A percentile compares a stretch with the other conserved stretches of the same genome.
Evolutionary conservation across 2,329 filamentous ascomycete species (phyloP).

Genomic region (Claviceps paspali): DNA sequence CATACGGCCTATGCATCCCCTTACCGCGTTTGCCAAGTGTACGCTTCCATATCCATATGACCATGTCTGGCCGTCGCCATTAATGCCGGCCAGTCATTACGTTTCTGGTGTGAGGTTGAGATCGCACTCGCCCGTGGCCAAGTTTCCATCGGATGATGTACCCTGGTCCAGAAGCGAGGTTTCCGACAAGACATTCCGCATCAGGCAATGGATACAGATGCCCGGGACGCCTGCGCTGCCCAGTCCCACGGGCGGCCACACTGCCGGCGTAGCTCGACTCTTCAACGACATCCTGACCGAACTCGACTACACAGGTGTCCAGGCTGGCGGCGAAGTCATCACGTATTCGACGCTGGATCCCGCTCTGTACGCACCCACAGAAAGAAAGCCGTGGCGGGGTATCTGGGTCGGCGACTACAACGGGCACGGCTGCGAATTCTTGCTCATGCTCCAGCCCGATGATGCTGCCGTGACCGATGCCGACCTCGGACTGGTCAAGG

Average conservation of each 20-base stretch:
- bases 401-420: constrained; percentile 90
- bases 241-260: constrained; percentile 15
- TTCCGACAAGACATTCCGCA: constrained; percentile 55
- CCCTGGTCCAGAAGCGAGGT: constrained; percentile 42
- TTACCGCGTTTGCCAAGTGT: constrained; percentile 18
- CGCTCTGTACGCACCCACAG: constrained; percentile 63
- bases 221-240: constrained; percentile 16
- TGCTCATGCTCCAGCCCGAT: constrained; percentile 62
- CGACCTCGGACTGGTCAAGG: constrained; percentile 24
- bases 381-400: constrained; percentile 67
- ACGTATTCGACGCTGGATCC: constrained; percentile 61
- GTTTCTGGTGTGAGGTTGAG: constrained; percentile 21
- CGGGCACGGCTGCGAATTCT: constrained; percentile 75
- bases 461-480: constrained; percentile 24
- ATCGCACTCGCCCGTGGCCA: no score
- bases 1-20: constrained; percentile 32
- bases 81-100: constrained; percentile 48
- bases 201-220: constrained; percentile 66
- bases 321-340: constrained; percentile 38
- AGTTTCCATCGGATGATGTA: constrained; percentile 15
- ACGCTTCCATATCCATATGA: constrained; percentile 26
- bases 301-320: constrained; percentile 21
- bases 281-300: constrained; percentile 2
- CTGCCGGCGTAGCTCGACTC: constrained; percentile 10
- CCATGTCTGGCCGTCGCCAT: constrained; percentile 61